Conservation (phyloP, 176 grass and related monocot genomes). For the Luzula sylvatica region DNA sequence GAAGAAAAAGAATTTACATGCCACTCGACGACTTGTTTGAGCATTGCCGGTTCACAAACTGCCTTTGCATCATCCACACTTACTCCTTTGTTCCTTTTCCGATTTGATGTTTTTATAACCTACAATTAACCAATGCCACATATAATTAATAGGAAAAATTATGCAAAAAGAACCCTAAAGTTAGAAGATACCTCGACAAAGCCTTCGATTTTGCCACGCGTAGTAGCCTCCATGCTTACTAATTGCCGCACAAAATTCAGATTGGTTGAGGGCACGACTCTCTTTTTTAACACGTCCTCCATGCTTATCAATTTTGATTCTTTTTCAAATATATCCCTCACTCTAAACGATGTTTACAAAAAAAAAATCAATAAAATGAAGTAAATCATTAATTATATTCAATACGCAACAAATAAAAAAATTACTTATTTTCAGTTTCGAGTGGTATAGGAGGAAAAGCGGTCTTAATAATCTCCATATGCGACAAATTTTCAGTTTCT, state of each 20-base stretch:
- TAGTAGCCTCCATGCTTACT: conserved; percentile 40
- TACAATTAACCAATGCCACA: conserved; percentile 6
- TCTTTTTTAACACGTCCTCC: conserved; percentile 30
- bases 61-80: conserved; percentile 57
- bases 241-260: conserved; percentile 25
- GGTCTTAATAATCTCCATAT: conserved; percentile 25
- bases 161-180: not conserved
- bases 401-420: too few relatives aligned
- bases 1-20: conserved; percentile 22
- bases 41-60: conserved; percentile 58
- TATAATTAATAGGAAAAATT: not conserved
- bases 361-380: not conserved
- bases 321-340: conserved; percentile 31
- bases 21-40: conserved; percentile 60
- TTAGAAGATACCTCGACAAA: conserved; percentile 49
- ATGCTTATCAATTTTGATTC: conserved; percentile 27
- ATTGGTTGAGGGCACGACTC: conserved; percentile 44
- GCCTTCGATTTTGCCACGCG: conserved; percentile 48
- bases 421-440: conserved; percentile 57
- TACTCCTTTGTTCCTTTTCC: conserved; percentile 37
- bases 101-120: conserved; percentile 45
- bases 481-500: too few relatives aligned
- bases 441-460: conserved; percentile 52
- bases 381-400: too few relatives aligned
- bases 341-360: conserved; percentile 19